Conservation (phyloP, 257 asterid genomes). For the Cynanchum wilfordii region DNA sequence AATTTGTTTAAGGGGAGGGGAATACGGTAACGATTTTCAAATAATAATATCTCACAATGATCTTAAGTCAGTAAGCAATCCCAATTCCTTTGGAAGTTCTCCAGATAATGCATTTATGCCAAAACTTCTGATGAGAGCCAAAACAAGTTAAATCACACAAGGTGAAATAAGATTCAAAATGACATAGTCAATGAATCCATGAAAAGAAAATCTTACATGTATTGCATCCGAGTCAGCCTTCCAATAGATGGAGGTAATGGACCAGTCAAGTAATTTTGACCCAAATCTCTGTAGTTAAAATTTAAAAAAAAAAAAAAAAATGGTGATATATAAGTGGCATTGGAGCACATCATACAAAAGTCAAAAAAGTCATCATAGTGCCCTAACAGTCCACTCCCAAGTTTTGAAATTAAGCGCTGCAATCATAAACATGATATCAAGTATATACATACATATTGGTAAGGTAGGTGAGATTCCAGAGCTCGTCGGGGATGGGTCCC, state of each 20-base stretch:
- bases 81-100: conserved; percentile 64
- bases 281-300: conserved; percentile 44
- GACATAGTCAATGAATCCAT: not conserved
- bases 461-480: conserved; percentile 55
- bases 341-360: not conserved
- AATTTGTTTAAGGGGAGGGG: not conserved
- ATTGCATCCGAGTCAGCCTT: conserved; percentile 57
- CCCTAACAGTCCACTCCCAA: not conserved
- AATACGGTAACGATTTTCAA: not conserved
- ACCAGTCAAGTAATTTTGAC: conserved; percentile 58
- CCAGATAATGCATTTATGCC: conserved; percentile 66
- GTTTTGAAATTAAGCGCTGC: not conserved
- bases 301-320: not conserved
- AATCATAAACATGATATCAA: too few relatives aligned
- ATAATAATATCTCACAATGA: conserved; percentile 36
- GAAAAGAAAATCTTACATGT: conserved; percentile 34
- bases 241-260: conserved; percentile 49
- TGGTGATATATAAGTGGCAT: not conserved
- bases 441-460: conserved; percentile 35
- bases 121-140: conserved; percentile 32
- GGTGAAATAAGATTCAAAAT: not conserved
- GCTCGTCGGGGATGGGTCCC: conserved; percentile 51
- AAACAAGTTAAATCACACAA: conserved; percentile 1
- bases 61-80: conserved; percentile 48
- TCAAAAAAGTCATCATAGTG: not conserved